Evolutionary conservation across 495 filamentous ascomycete genomes (phyloP).

Genomic region (Aspergillus indologenus): DNA sequence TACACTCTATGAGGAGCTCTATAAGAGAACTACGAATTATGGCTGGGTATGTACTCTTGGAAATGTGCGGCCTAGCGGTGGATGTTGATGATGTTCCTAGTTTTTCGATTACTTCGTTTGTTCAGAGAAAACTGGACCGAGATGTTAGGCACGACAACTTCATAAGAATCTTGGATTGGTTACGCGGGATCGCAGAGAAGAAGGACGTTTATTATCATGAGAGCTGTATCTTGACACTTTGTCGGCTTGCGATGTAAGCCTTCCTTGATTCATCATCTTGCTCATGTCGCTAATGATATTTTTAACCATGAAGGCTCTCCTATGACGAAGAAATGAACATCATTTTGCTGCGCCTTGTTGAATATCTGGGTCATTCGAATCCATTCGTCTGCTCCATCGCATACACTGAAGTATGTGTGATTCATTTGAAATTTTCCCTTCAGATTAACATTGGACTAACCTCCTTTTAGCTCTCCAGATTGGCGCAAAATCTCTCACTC

Average conservation of each 20-base stretch:
- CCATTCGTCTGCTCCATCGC: conserved; percentile 72
- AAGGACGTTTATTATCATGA: conserved; percentile 66
- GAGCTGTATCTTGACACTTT: conserved; percentile 80
- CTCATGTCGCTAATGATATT: neutral
- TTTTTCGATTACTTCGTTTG: conserved; percentile 62
- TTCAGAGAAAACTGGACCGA: conserved; percentile 46
- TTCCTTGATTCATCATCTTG: conserved; percentile 10
- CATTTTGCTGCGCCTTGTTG: conserved; percentile 74
- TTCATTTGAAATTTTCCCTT: conserved; percentile 6
- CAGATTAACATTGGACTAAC: conserved; percentile 13
- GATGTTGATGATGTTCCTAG: conserved; percentile 44
- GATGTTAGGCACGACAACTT: conserved; percentile 61
- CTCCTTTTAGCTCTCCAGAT: conserved; percentile 48
- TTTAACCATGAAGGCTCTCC: conserved; percentile 43
- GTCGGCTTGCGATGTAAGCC: conserved; percentile 66
- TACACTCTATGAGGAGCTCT: conserved; percentile 77
- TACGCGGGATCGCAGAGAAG: conserved; percentile 66
- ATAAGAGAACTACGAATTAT: conserved; percentile 81
- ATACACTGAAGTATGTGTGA: conserved; percentile 66
- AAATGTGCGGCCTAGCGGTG: conserved; percentile 1
- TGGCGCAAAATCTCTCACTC: conserved; percentile 60
- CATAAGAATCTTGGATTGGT: conserved; percentile 60
- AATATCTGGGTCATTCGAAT: conserved; percentile 83
- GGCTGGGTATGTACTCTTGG: conserved; percentile 52
- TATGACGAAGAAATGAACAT: conserved; percentile 80